Conservation (phyloP, 176 grass and related monocot genomes). For the Coix lacrymajobi region DNA sequence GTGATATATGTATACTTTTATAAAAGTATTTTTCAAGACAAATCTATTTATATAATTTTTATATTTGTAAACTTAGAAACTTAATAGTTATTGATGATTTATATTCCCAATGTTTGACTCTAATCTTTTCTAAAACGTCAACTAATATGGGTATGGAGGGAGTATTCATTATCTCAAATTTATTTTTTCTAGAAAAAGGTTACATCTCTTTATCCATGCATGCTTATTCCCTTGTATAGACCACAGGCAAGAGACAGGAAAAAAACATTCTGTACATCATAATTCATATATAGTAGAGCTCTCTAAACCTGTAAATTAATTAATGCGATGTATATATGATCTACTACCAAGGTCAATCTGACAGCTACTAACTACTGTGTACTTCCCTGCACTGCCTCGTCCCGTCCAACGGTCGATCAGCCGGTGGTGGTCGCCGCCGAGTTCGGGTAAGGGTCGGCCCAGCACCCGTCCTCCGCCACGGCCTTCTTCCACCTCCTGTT, state of each 20-base stretch:
- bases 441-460: conserved; percentile 63
- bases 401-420: background rate
- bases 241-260: too few species aligned
- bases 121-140: too few species aligned
- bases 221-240: background rate
- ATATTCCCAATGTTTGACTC: too few species aligned
- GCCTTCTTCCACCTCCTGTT: conserved; percentile 69
- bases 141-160: too few species aligned
- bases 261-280: background rate
- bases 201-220: background rate
- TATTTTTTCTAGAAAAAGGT: background rate
- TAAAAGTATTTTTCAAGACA: too few species aligned
- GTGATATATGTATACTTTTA: too few species aligned
- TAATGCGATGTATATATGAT: background rate
- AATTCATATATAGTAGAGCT: background rate
- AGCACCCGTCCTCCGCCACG: conserved; percentile 56
- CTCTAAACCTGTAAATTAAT: background rate
- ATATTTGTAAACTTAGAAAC: too few species aligned
- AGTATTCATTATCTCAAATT: too few species aligned
- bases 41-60: too few species aligned
- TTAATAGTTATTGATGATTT: too few species aligned
- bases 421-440: background rate
- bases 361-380: background rate
- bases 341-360: background rate
- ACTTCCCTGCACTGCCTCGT: background rate